These are phyloP conservation scores for Calonectria pauciramosa DNA, from an alignment of 2,329 filamentous ascomycete species.

Conservation along the genomic window DNA sequence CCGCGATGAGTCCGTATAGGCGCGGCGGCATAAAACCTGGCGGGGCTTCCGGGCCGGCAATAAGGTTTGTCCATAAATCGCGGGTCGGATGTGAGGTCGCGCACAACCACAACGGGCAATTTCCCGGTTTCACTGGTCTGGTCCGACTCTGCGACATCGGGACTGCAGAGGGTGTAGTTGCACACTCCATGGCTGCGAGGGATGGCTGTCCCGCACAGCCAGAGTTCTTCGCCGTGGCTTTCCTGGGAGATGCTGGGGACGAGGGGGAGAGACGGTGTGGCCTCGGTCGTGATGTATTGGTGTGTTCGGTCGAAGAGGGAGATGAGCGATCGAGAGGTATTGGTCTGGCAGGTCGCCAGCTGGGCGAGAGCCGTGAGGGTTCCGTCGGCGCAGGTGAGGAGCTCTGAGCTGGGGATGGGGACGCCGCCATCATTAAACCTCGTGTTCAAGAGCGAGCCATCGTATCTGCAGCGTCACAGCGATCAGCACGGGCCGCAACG, in stretches of 20 bases:
- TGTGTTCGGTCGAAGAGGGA: conserved; percentile 64
- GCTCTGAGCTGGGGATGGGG: conserved; percentile 40
- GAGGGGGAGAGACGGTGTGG: conserved; percentile 58
- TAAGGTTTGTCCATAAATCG: conserved; percentile 46
- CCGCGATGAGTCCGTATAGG: conserved; percentile 56
- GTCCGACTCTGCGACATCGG: background rate
- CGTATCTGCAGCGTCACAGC: background rate
- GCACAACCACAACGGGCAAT: conserved; percentile 51
- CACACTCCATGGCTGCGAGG: conserved; percentile 47
- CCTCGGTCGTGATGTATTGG: conserved; percentile 67
- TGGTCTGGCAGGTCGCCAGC: conserved; percentile 59
- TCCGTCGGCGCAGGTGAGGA: conserved; percentile 51
- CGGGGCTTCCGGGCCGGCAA: conserved; percentile 36
- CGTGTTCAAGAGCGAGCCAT: conserved; percentile 1
- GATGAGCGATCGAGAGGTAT: conserved; percentile 59
- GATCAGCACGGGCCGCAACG: background rate
- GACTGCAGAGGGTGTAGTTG: conserved; percentile 42
- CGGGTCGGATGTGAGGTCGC: conserved; percentile 50
- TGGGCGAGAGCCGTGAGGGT: conserved; percentile 65
- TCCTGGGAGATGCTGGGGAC: conserved; percentile 32
- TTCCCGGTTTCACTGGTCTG: background rate
- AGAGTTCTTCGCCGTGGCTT: conserved; percentile 33
- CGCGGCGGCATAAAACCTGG: conserved; percentile 57
- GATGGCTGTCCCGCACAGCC: conserved; percentile 50
- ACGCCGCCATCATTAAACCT: conserved; percentile 36